These are phyloP conservation scores for Phialophora expanda DNA, from an alignment of 2,329 filamentous ascomycete genomes.

Conservation along the genomic window DNA sequence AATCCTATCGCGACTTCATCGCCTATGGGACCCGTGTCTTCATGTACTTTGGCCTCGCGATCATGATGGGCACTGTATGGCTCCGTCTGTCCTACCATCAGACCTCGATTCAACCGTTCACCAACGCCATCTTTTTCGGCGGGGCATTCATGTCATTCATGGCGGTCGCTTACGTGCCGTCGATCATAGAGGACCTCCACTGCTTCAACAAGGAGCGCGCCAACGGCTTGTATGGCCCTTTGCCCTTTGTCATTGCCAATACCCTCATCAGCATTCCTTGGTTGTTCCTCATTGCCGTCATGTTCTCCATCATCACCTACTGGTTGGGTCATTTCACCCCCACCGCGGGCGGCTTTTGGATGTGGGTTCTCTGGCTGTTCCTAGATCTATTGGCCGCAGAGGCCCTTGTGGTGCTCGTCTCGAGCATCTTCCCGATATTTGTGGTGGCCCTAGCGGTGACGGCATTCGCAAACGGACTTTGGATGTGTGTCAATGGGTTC, in stretches of 20 bases:
- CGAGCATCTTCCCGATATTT: constrained; percentile 75
- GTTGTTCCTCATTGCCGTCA: constrained; percentile 74
- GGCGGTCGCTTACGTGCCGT: constrained; percentile 83
- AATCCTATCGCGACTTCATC: constrained; percentile 81
- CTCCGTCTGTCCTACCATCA: constrained; percentile 72
- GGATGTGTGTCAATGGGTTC: constrained; percentile 87
- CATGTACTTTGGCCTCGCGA: constrained; percentile 72
- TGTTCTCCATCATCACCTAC: constrained; percentile 78
- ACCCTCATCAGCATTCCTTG: constrained; percentile 83
- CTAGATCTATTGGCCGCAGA: constrained; percentile 82
- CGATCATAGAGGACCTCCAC: constrained; percentile 77
- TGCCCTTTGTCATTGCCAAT: constrained; percentile 75
- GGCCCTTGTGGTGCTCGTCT: constrained; percentile 77
- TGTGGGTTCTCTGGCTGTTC: constrained; percentile 82
- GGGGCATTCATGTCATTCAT: constrained; percentile 79
- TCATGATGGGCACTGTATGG: constrained; percentile 70
- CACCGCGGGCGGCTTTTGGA: constrained; percentile 70
- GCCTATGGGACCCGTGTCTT: constrained; percentile 81
- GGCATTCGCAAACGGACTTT: constrained; percentile 85
- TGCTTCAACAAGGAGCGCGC: constrained; percentile 77
- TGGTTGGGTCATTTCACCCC: constrained; percentile 79
- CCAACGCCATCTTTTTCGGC: constrained; percentile 80
- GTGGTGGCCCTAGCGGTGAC: constrained; percentile 78
- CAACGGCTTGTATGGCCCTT: constrained; percentile 79
- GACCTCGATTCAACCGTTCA: constrained; percentile 76